These are phyloP conservation scores for Apiospora koreana DNA, from an alignment of 2,329 filamentous ascomycete species.

Conservation along the genomic window DNA sequence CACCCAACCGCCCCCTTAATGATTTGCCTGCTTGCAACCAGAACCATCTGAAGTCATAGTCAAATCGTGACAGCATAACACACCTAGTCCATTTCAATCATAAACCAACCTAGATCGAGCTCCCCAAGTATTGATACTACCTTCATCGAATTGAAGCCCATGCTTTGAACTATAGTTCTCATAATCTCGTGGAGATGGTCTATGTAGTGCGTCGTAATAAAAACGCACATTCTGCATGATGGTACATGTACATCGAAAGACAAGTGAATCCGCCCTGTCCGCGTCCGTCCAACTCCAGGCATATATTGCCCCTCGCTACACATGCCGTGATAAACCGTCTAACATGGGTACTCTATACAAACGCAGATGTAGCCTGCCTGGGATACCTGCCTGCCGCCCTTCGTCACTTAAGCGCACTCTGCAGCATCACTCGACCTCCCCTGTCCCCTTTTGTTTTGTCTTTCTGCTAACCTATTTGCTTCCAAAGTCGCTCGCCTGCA, in stretches of 20 bases:
- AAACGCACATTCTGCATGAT: not conserved
- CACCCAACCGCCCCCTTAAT: not conserved
- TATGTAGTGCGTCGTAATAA: not conserved
- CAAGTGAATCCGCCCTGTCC: not conserved
- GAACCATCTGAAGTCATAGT: not conserved
- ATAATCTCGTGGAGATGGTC: conserved; percentile 7
- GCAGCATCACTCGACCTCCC: no score
- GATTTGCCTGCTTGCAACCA: not conserved
- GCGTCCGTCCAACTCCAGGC: not conserved
- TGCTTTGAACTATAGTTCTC: not conserved
- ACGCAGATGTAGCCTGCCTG: no score
- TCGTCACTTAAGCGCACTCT: no score
- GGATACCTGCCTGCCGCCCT: no score
- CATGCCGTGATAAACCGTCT: not conserved
- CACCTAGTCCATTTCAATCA: not conserved
- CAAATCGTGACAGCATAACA: not conserved
- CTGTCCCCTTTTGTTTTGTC: not conserved
- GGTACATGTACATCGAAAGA: not conserved
- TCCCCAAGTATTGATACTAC: not conserved
- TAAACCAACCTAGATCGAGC: no score
- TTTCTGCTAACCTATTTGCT: conserved; percentile 12
- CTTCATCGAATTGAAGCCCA: not conserved
- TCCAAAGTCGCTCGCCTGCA: conserved; percentile 91
- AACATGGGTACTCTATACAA: conserved; percentile 4
- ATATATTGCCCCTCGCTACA: not conserved